phyloP scores from a whole-genome alignment of 139 green algal species.

The Micractinium sp. region DNA sequence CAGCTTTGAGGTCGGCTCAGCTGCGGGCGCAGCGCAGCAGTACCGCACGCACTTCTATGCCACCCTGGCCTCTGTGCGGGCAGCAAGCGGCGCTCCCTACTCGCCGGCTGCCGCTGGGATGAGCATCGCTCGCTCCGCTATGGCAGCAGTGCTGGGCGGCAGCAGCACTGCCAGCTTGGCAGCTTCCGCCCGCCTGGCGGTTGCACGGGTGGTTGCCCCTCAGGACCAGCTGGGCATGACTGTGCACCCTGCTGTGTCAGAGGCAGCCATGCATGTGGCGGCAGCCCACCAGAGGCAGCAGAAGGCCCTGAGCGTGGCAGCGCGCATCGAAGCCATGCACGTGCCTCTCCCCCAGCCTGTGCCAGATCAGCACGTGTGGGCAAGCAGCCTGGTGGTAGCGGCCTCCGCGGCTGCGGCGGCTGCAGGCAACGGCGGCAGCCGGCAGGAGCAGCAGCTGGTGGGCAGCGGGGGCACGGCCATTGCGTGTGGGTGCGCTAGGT shows the following conservation, averaged over 20 bases:
- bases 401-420: neutral
- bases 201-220: neutral
- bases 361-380: neutral
- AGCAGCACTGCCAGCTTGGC: neutral
- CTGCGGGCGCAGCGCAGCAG: neutral
- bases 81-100: neutral
- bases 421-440: neutral
- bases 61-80: neutral
- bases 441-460: conserved; percentile 26
- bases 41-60: conserved; percentile 41
- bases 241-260: conserved; percentile 48
- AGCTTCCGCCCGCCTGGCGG: conserved; percentile 7
- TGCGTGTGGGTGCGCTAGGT: no score
- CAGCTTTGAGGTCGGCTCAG: conserved; percentile 24
- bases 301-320: conserved; percentile 28
- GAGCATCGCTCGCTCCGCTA: neutral
- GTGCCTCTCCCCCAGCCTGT: neutral
- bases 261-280: conserved; percentile 47
- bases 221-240: conserved; percentile 29
- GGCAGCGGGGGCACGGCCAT: neutral
- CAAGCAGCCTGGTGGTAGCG: conserved; percentile 1
- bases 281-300: conserved; percentile 22
- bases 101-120: neutral
- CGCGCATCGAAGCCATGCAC: conserved; percentile 16
- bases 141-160: neutral